Evolutionary conservation across 768 basidiomycete species (phyloP).

Genomic region (Naganishia randhawae): DNA sequence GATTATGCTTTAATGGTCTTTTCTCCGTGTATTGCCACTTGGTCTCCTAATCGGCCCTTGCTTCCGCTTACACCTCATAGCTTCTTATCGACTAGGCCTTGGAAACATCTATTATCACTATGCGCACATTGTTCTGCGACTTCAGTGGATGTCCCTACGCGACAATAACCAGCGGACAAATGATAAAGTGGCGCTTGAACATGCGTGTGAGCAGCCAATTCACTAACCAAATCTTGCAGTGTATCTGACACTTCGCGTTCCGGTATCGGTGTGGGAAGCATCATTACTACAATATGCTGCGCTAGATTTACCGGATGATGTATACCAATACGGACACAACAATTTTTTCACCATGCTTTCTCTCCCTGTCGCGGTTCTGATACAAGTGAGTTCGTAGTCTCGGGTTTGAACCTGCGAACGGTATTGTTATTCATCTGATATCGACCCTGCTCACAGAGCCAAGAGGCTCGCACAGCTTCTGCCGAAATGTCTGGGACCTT

Average conservation of each 20-base stretch:
- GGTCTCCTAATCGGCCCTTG: no score
- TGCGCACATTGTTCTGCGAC: slow-evolving; percentile 14
- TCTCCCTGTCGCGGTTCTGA: slow-evolving; percentile 7
- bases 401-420: background rate
- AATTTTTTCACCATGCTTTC: slow-evolving; percentile 27
- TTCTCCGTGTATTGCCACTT: background rate
- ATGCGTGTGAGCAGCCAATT: slow-evolving; percentile 15
- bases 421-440: background rate
- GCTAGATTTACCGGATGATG: background rate
- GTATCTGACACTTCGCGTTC: background rate
- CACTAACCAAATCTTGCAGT: no score
- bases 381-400: slow-evolving; percentile 4
- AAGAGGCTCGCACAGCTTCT: slow-evolving; percentile 1
- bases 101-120: slow-evolving; percentile 27
- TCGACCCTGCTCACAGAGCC: background rate
- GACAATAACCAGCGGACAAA: slow-evolving; percentile 14
- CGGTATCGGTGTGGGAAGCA: background rate
- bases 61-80: background rate
- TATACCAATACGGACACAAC: slow-evolving; percentile 22
- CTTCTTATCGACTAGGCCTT: slow-evolving; percentile 22
- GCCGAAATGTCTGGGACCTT: background rate
- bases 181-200: slow-evolving; percentile 17
- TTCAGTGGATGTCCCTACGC: slow-evolving; percentile 12
- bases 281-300: slow-evolving; percentile 17
- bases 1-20: background rate